A percentile compares a stretch with the other conserved stretches of the same genome.
Evolutionary conservation across 148 eudicot species (phyloP).

Genomic region (Mesembryanthemum crystallinum): DNA sequence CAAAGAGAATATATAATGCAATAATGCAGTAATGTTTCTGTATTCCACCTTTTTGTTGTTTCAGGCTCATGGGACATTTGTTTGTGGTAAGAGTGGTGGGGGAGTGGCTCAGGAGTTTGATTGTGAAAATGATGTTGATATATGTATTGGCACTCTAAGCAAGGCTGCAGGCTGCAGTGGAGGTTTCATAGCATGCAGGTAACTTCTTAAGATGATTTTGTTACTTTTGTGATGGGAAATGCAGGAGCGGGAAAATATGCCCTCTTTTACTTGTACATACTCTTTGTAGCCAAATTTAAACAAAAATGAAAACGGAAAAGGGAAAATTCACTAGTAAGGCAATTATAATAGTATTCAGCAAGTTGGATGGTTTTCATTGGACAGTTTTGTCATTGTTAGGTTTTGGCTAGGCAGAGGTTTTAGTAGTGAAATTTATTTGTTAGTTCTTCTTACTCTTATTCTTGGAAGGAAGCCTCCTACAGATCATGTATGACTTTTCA

Average conservation of each 20-base stretch:
- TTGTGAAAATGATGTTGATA: slow-evolving; percentile 81
- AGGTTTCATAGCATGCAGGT: slow-evolving; percentile 99
- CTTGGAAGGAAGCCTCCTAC: background rate
- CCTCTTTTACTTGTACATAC: background rate
- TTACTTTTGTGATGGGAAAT: background rate
- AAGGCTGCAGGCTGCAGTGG: slow-evolving; percentile 98
- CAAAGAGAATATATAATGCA: background rate
- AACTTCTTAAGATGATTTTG: background rate
- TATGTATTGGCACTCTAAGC: slow-evolving; percentile 92
- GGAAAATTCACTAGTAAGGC: background rate
- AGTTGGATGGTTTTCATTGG: background rate
- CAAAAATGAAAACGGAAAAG: no score
- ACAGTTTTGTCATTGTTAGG: background rate
- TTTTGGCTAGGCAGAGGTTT: background rate
- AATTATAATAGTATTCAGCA: background rate
- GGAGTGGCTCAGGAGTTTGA: slow-evolving; percentile 85
- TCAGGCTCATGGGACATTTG: slow-evolving; percentile 97
- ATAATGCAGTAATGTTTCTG: background rate
- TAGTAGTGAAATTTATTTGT: background rate
- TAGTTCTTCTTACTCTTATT: background rate
- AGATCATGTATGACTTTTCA: background rate
- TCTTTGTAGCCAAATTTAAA: background rate
- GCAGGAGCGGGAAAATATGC: background rate
- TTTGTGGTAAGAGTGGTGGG: slow-evolving; percentile 86
- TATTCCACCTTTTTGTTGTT: slow-evolving; percentile 2